Evolutionary conservation across 2,329 filamentous ascomycete genomes (phyloP), one percentile per base, ranked within the genome.

Genomic region (Aspergillus sp.): DNA sequence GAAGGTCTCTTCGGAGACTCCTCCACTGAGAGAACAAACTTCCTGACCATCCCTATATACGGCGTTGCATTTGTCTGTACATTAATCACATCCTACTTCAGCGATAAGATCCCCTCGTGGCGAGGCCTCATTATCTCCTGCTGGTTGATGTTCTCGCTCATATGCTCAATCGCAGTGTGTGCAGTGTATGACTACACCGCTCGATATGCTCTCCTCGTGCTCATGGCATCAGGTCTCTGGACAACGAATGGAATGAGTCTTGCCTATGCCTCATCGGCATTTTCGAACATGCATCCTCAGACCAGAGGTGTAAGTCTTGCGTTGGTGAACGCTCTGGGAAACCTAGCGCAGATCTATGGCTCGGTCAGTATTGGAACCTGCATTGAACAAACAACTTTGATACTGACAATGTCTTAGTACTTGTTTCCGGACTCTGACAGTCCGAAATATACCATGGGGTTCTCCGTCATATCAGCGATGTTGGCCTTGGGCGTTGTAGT

Each of bases 151-250:
- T 53, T 74, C 9, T 62, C 69, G 1, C 49, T 71, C 53, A 15
- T 67, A 2, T 70, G 67, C 50, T 56, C 70, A 23, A 62, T 75
- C 23, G 59, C 70, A 25, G 70, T 68, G 15, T 74, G 72, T 49
- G 57, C 49, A 5, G 67, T 80, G 3, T 78, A 78, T 60, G 63
- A 76, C 58, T 76, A 73, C 60, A 75, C 66, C 1, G 77, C 75
- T 1, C 69, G 78, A 4, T 82, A 82, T 52, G 75, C 69, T 0
- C 65, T 81, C 1, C 69, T 82, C 0, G 75, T 80, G 2, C 65
- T 81, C 47, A 78, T 80, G 75, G 76, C 77, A 0, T 72, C 74
- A 1, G 78, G 76, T 0, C 65, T 81, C 0, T 80, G 76, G 77
- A 66, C 74, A 0, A 72, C 73, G 1, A 80, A 81, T 54, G 76